Percentiles rank a stretch among this genome's conserved stretches.
phyloP scores from a whole-genome alignment of 2,329 filamentous ascomycete genomes.

The Alternaria tenuissima region DNA sequence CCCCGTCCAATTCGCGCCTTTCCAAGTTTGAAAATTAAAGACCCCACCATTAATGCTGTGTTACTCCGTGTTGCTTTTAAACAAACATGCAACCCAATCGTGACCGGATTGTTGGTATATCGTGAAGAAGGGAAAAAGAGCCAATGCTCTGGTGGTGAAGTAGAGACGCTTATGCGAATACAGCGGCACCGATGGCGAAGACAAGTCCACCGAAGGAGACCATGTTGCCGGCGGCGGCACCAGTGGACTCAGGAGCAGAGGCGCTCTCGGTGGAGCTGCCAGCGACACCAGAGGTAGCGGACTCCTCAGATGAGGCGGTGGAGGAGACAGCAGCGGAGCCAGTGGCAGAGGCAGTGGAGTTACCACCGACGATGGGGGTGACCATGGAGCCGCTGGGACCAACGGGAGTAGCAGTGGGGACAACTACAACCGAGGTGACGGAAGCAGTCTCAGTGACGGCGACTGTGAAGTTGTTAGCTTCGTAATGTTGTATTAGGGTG shows the following conservation, averaged over 20 bases:
- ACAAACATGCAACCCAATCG: conserved; percentile 13
- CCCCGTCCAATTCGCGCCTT: background rate
- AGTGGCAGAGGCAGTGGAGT: conserved; percentile 17
- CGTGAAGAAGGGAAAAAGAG: conserved; percentile 9
- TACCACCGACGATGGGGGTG: conserved; percentile 20
- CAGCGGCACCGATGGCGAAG: conserved; percentile 37
- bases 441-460: conserved; percentile 4
- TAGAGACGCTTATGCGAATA: conserved; percentile 37
- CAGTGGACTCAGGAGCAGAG: conserved; percentile 25
- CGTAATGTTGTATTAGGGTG: background rate
- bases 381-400: conserved; percentile 10
- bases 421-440: conserved; percentile 10
- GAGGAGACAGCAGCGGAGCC: conserved; percentile 6
- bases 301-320: conserved; percentile 3
- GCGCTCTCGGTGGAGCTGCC: conserved; percentile 20
- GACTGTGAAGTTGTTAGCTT: conserved; percentile 11
- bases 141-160: background rate
- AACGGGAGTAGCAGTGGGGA: conserved; percentile 20
- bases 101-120: conserved; percentile 11
- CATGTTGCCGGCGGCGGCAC: conserved; percentile 38
- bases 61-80: conserved; percentile 15
- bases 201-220: conserved; percentile 42
- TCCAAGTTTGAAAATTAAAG: conserved; percentile 8
- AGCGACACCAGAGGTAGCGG: conserved; percentile 13
- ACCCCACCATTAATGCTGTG: conserved; percentile 13